phyloP scores from a whole-genome alignment of 345 rosid genomes.

The Ailanthus altissimus region DNA sequence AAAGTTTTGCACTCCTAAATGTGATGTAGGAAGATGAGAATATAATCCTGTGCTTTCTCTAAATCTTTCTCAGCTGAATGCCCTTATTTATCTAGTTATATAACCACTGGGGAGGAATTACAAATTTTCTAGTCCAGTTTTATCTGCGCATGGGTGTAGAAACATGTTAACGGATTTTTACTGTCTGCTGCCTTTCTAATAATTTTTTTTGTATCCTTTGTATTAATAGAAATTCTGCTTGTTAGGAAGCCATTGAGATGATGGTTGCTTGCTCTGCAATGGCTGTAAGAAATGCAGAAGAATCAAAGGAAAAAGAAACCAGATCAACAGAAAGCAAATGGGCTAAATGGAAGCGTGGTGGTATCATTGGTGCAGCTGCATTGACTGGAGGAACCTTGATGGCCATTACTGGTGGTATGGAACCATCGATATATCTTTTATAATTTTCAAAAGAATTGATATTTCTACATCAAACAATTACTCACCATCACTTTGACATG shows the following conservation, averaged over 20 bases:
- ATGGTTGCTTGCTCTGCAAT: conserved; percentile 92
- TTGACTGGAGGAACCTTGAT: conserved; percentile 87
- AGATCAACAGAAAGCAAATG: conserved; percentile 50
- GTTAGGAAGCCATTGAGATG: conserved; percentile 76
- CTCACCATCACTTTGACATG: conserved; percentile 8
- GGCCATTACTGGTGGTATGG: conserved; percentile 94
- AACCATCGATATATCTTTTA: conserved; percentile 16
- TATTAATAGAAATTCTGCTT: too few relatives aligned
- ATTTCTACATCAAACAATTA: too few relatives aligned
- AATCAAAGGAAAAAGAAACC: conserved; percentile 54
- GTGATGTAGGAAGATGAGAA: neutral
- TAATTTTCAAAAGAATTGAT: conserved; percentile 2
- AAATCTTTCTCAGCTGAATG: neutral
- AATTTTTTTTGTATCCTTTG: neutral
- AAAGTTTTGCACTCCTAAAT: neutral
- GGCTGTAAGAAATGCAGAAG: conserved; percentile 70
- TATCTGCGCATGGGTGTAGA: neutral
- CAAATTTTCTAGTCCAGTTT: neutral
- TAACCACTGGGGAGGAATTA: neutral
- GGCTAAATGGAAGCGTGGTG: conserved; percentile 93
- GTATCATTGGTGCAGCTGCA: conserved; percentile 96
- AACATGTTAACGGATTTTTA: neutral
- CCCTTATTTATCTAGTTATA: conserved; percentile 10
- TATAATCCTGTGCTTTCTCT: conserved; percentile 1
- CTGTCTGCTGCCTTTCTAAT: neutral